Evolutionary conservation across 1,284 basidiomycete genomes (phyloP).

Genomic region (Apiotrichum brassicae): DNA sequence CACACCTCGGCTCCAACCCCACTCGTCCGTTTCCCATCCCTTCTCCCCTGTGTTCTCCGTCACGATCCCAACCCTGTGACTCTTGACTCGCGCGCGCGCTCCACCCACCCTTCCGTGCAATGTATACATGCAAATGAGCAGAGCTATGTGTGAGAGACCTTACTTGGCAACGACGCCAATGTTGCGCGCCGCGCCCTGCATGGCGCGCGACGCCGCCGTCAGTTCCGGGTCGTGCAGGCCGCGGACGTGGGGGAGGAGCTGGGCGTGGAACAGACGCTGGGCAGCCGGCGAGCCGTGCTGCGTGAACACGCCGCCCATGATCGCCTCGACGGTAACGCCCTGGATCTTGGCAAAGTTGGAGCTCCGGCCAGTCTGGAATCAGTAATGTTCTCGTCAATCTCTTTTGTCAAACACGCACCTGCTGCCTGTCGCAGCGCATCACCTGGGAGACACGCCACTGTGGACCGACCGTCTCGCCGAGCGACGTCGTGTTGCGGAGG

Average conservation of each 20-base stretch:
- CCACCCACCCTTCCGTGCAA: neutral
- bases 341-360: conserved; percentile 25
- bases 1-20: too few species aligned
- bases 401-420: conserved; percentile 27
- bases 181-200: conserved; percentile 14
- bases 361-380: conserved; percentile 22
- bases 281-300: conserved; percentile 44
- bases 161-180: conserved; percentile 4
- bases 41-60: too few species aligned
- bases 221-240: conserved; percentile 33
- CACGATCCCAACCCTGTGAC: too few species aligned
- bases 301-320: conserved; percentile 41
- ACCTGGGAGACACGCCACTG: conserved; percentile 36
- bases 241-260: conserved; percentile 35
- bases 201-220: conserved; percentile 25
- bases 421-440: conserved; percentile 40
- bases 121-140: conserved; percentile 3
- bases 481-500: conserved; percentile 33
- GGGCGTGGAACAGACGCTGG: conserved; percentile 43
- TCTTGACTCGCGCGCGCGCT: too few species aligned
- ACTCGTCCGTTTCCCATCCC: too few species aligned
- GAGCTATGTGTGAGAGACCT: neutral
- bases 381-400: too few species aligned
- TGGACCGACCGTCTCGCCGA: conserved; percentile 36
- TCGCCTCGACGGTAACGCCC: conserved; percentile 39